A percentile compares a stretch with the other conserved stretches of the same genome.
Evolutionary conservation across 169 alveolate species (phyloP).

Genomic region (Babesia ovata): DNA sequence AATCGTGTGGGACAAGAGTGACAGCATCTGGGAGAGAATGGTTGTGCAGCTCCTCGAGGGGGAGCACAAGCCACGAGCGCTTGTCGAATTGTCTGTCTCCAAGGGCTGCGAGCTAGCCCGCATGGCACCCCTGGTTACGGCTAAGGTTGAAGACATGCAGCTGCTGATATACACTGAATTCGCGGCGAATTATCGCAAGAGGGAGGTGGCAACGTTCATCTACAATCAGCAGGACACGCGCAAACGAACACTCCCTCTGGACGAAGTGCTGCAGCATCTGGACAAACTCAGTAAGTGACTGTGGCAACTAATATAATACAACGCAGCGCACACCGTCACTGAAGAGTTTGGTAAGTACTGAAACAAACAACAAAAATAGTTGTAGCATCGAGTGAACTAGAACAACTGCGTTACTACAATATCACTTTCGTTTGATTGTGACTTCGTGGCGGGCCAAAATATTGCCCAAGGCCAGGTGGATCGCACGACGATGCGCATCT

Average conservation of each 20-base stretch:
- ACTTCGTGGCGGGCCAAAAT: constrained; percentile 28
- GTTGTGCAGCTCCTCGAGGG: constrained; percentile 31
- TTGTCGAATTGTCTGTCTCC: constrained; percentile 40
- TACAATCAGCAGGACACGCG: constrained; percentile 25
- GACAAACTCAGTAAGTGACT: constrained; percentile 47
- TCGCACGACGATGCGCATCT: constrained; percentile 39
- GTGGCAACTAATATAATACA: background rate
- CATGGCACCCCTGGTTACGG: constrained; percentile 21
- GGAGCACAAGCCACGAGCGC: constrained; percentile 22
- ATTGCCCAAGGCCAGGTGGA: constrained; percentile 19
- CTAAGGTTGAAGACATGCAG: constrained; percentile 23
- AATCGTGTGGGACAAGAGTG: constrained; percentile 63
- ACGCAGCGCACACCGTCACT: constrained; percentile 47
- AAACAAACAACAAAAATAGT: background rate
- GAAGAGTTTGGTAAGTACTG: constrained; percentile 51
- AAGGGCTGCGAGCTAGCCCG: constrained; percentile 44
- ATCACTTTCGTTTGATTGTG: constrained; percentile 42
- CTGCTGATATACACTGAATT: constrained; percentile 47
- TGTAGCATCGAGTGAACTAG: constrained; percentile 8
- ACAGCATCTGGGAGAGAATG: constrained; percentile 29
- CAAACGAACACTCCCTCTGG: constrained; percentile 26
- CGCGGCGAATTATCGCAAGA: constrained; percentile 37
- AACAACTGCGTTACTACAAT: constrained; percentile 40
- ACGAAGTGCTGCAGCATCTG: constrained; percentile 31
- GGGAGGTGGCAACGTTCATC: constrained; percentile 28